Evolutionary conservation across 1,139 yeast species (phyloP).

Genomic region (Pichia sp.): DNA sequence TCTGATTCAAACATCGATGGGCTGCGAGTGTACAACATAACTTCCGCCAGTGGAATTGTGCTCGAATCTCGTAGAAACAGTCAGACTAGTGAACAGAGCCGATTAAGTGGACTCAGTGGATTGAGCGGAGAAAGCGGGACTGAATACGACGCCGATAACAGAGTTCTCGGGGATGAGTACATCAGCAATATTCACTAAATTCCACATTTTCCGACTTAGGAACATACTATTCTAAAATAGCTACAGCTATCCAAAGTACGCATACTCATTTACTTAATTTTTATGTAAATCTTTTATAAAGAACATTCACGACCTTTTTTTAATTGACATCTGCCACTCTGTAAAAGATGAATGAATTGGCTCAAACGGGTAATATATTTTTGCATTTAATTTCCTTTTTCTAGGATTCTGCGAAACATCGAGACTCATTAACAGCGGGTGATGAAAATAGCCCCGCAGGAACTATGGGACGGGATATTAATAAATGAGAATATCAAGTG

Average conservation of each 20-base stretch:
- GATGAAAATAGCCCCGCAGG: neutral
- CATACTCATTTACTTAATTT: neutral
- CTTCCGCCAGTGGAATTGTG: conserved; percentile 14
- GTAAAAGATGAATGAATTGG: neutral
- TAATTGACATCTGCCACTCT: neutral
- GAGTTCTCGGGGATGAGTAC: conserved; percentile 29
- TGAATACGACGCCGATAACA: conserved; percentile 29
- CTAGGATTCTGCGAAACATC: conserved; percentile 7
- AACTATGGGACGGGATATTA: too few species aligned
- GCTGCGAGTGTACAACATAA: conserved; percentile 23
- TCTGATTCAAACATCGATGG: conserved; percentile 16
- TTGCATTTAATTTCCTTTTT: neutral
- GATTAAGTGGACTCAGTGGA: conserved; percentile 6
- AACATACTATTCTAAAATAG: neutral
- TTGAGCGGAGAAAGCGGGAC: conserved; percentile 26
- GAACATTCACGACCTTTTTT: neutral
- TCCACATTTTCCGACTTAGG: neutral
- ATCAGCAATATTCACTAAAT: conserved; percentile 20
- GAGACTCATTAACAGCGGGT: neutral
- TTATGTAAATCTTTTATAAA: neutral
- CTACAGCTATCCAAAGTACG: neutral
- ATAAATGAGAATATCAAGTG: conserved; percentile 24
- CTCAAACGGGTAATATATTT: neutral
- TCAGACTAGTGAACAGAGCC: conserved; percentile 3
- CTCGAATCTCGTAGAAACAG: conserved; percentile 11